Base-by-base conservation (phyloP, 345 rosid species). In the Carallia brachiata region DNA sequence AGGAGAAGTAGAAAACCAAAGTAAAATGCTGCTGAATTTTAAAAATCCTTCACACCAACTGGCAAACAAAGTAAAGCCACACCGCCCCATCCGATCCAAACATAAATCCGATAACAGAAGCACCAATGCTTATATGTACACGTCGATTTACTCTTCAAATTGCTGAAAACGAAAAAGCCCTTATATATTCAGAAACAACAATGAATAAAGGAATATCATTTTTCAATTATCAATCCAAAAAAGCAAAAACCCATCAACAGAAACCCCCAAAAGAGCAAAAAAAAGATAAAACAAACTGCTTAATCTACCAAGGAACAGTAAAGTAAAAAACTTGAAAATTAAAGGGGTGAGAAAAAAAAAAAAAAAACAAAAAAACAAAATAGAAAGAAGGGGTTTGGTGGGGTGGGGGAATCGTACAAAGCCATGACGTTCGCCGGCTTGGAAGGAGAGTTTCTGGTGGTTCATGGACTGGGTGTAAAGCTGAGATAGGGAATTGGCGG, bases 401-500 rank as follows among this genome's bases (percentile, higher is more conserved):
- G 2, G 34, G 34, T 32, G 36, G 31, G 9, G 32, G 34, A 31
- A 36, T 31, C 80, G 54, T 36, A 76, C 80, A 67, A 76, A 76
- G 47, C 75, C 65, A 47, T 76, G 72, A 1, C 76, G 59, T 72
- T 76, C 80, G 30, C 80, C 80, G 55, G 80, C 76, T 50, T 76
- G 80, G 52, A 76, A 76, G 32, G 80, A 71, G 61, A 76, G 76
- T 32, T 71, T 76, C 65, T 76, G 75, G 69, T 76, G 80, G 71
- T 71, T 76, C 75, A 72, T 71, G 27, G 80, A 37, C 72, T 76
- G 80, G 6, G 80, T 82, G 73, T 94, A 91, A 52, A 94, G 98
- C 85, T 90, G 98, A 19, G 97, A 91, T 5, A 94, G 86, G 18
- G 96, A 94, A 76, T 91, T 94, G 67, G 98, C 98, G 27, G 96